A percentile compares a stretch with the other conserved stretches of the same genome.
Evolutionary conservation across 371 early-diverging fungal species (phyloP).

Genomic region (Actinomucor elegans): DNA sequence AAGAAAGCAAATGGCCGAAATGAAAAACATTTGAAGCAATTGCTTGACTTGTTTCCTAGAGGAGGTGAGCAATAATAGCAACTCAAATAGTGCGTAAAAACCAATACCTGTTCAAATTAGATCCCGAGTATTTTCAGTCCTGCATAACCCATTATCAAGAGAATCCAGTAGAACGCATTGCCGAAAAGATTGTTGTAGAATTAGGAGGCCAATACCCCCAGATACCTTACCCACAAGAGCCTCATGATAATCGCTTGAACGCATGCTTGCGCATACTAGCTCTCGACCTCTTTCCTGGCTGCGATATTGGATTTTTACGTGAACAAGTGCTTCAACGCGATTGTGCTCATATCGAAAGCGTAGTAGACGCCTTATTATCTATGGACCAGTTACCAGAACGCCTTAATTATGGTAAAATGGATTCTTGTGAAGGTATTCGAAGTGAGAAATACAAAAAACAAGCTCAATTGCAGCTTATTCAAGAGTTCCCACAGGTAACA

Average conservation of each 20-base stretch:
- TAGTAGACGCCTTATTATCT: slow-evolving; percentile 26
- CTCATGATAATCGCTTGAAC: slow-evolving; percentile 26
- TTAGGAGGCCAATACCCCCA: slow-evolving; percentile 42
- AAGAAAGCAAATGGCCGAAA: not conserved
- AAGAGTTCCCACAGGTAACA: slow-evolving; percentile 45
- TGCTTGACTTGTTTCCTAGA: slow-evolving; percentile 31
- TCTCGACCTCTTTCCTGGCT: slow-evolving; percentile 54
- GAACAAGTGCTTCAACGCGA: slow-evolving; percentile 23
- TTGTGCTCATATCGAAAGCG: slow-evolving; percentile 41
- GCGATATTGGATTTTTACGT: slow-evolving; percentile 40
- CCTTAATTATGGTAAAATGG: slow-evolving; percentile 33
- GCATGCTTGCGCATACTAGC: slow-evolving; percentile 37
- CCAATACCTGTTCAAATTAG: slow-evolving; percentile 14
- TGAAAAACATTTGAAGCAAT: slow-evolving; percentile 18
- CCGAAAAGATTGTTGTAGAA: slow-evolving; percentile 39
- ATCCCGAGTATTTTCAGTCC: slow-evolving; percentile 46
- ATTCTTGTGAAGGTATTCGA: slow-evolving; percentile 33
- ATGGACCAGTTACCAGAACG: slow-evolving; percentile 30
- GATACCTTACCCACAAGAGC: slow-evolving; percentile 5
- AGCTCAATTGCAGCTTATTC: slow-evolving; percentile 27
- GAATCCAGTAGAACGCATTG: slow-evolving; percentile 42
- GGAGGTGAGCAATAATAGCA: slow-evolving; percentile 27
- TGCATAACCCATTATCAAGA: slow-evolving; percentile 42
- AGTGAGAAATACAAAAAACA: slow-evolving; percentile 38
- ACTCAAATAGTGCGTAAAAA: not conserved